These are phyloP conservation scores for Mycena maculata DNA, from an alignment of 768 basidiomycete genomes.

Conservation along the genomic window DNA sequence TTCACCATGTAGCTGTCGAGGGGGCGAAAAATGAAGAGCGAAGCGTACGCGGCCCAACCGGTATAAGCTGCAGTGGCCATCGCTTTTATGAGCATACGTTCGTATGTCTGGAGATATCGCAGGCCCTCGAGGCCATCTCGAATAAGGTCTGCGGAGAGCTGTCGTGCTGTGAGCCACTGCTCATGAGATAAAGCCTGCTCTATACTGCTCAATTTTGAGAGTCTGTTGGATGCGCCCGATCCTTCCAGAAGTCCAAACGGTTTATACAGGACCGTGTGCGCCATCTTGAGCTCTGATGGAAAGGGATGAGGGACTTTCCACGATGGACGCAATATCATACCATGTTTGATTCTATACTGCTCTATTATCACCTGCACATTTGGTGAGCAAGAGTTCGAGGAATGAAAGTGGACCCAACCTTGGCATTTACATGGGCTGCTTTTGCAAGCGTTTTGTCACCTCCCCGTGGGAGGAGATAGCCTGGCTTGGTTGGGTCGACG, in stretches of 20 bases:
- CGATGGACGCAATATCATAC: conserved; percentile 55
- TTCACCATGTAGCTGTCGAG: conserved; percentile 33
- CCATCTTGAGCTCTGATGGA: conserved; percentile 67
- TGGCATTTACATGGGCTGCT: conserved; percentile 72
- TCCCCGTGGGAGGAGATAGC: conserved; percentile 62
- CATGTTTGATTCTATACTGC: conserved; percentile 82
- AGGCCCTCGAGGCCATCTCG: conserved; percentile 66
- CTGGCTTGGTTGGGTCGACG: conserved; percentile 67
- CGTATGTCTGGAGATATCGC: conserved; percentile 87
- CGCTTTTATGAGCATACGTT: conserved; percentile 74
- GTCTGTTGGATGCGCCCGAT: conserved; percentile 37
- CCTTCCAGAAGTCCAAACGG: conserved; percentile 66
- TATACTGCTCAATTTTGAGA: conserved; percentile 55
- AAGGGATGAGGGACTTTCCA: conserved; percentile 43
- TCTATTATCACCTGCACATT: conserved; percentile 71
- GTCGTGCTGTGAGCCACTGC: conserved; percentile 62
- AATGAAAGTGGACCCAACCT: conserved; percentile 49
- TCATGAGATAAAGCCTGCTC: conserved; percentile 55
- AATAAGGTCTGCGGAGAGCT: conserved; percentile 64
- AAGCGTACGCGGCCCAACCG: conserved; percentile 81
- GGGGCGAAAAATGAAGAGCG: conserved; percentile 66
- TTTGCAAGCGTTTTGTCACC: conserved; percentile 65
- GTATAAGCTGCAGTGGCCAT: conserved; percentile 80
- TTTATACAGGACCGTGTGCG: conserved; percentile 69
- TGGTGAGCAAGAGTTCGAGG: conserved; percentile 1